A percentile compares a stretch with the other conserved stretches of the same genome.
These are phyloP conservation scores for Pisolithus albus DNA, from an alignment of 768 basidiomycete species.

Conservation along the genomic window DNA sequence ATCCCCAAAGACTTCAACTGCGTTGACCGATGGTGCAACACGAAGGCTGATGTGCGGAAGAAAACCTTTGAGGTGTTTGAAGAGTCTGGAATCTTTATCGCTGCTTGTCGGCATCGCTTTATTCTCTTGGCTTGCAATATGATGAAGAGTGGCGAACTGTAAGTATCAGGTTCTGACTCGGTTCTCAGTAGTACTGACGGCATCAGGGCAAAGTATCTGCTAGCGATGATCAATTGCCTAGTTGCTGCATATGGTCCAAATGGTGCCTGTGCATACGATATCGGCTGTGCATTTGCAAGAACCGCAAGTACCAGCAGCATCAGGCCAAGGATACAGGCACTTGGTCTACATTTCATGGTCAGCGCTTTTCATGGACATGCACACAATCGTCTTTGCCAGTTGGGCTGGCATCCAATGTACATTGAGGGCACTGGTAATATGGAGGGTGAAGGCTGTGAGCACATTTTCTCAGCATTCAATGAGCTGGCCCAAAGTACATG, in stretches of 20 bases:
- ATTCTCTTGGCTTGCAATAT: too few species aligned
- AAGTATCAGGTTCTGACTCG: neutral
- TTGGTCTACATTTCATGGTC: slow-evolving; percentile 12
- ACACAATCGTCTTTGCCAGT: slow-evolving; percentile 23
- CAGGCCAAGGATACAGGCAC: slow-evolving; percentile 22
- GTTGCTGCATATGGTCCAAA: slow-evolving; percentile 5
- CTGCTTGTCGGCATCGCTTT: too few species aligned
- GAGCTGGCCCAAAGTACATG: slow-evolving; percentile 2
- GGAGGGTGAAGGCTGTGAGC: slow-evolving; percentile 6
- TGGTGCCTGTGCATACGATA: slow-evolving; percentile 17
- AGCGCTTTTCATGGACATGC: too few species aligned
- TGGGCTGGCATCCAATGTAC: slow-evolving; percentile 22
- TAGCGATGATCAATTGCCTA: neutral
- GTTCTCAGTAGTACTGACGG: neutral
- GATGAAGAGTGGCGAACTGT: too few species aligned
- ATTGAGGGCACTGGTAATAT: slow-evolving; percentile 4
- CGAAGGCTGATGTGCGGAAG: too few species aligned
- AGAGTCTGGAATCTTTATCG: too few species aligned
- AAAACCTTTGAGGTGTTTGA: too few species aligned
- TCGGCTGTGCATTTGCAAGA: too few species aligned
- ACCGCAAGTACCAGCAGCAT: too few species aligned
- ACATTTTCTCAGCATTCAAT: slow-evolving; percentile 2
- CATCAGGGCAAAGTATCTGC: neutral
- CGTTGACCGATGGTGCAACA: too few species aligned
- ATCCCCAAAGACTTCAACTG: too few species aligned